Evolutionary conservation across 164 flowering plant species (phyloP).

Genomic region (Piper betle): DNA sequence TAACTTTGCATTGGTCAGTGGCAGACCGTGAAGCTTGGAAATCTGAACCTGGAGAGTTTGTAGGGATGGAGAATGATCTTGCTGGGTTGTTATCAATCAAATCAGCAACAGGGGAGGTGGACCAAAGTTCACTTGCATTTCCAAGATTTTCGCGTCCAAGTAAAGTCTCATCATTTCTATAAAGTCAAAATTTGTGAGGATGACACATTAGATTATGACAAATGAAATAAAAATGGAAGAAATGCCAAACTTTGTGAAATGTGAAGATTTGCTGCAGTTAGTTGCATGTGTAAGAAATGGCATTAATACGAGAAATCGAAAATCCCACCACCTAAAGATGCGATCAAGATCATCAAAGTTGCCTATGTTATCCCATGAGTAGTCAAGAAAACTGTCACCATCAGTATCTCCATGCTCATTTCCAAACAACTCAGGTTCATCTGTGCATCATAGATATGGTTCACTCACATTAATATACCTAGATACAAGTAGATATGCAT

Average conservation of each 20-base stretch:
- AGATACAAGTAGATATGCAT: not conserved
- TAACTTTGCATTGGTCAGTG: constrained; percentile 19
- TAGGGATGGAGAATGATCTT: constrained; percentile 23
- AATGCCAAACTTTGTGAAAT: no score
- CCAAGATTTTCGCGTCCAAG: constrained; percentile 38
- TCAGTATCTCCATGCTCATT: constrained; percentile 37
- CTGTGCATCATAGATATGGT: not conserved
- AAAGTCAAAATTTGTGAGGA: constrained; percentile 10
- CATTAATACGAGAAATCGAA: no score
- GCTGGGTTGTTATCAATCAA: constrained; percentile 31
- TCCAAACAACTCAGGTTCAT: constrained; percentile 36
- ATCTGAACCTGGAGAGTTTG: constrained; percentile 26
- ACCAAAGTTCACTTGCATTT: constrained; percentile 46
- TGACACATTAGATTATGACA: constrained; percentile 22
- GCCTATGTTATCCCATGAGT: constrained; percentile 69
- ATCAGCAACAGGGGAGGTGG: constrained; percentile 27
- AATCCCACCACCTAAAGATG: constrained; percentile 54
- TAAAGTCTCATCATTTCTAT: constrained; percentile 69
- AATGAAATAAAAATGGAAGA: no score
- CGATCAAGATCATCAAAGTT: constrained; percentile 78
- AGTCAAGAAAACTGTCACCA: constrained; percentile 34
- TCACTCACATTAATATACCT: not conserved
- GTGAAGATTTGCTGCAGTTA: no score
- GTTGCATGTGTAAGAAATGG: no score
- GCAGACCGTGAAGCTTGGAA: constrained; percentile 18